Percentiles rank a stretch among this genome's conserved stretches.
These are phyloP conservation scores for Xanthoceras sorbifolium DNA, from an alignment of 345 rosid species.

Conservation along the genomic window DNA sequence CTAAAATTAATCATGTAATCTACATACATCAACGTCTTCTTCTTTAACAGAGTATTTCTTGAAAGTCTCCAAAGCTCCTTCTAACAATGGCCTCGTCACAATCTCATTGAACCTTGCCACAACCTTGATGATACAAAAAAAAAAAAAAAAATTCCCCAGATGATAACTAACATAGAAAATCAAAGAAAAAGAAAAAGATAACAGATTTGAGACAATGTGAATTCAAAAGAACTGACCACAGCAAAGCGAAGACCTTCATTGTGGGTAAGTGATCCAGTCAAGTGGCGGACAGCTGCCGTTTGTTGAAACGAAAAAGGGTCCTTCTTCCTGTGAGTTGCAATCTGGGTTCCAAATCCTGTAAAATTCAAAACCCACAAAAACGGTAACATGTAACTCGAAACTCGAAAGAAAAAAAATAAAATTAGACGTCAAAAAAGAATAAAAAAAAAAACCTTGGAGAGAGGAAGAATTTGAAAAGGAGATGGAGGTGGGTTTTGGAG, in stretches of 20 bases:
- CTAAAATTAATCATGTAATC: background rate
- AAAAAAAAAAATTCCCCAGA: background rate
- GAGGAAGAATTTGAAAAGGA: slow-evolving; percentile 1
- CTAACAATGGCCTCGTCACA: slow-evolving; percentile 75
- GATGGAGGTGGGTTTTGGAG: background rate
- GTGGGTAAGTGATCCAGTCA: slow-evolving; percentile 65
- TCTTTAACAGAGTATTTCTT: slow-evolving; percentile 76
- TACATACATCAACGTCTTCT: slow-evolving; percentile 63
- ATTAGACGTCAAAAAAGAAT: background rate
- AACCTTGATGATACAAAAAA: slow-evolving; percentile 43
- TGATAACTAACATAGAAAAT: background rate
- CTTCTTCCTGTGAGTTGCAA: slow-evolving; percentile 36
- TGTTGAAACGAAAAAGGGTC: slow-evolving; percentile 38
- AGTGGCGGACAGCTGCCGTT: slow-evolving; percentile 60
- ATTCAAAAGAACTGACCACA: slow-evolving; percentile 46
- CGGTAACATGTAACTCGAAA: background rate
- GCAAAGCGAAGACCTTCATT: slow-evolving; percentile 86
- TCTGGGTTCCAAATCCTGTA: slow-evolving; percentile 34
- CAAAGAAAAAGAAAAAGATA: background rate
- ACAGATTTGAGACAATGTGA: background rate
- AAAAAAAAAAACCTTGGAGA: slow-evolving; percentile 30
- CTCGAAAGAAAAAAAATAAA: background rate
- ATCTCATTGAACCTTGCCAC: slow-evolving; percentile 97
- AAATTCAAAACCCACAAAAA: background rate
- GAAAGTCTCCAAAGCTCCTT: slow-evolving; percentile 91